Evolutionary conservation across 2,329 filamentous ascomycete species (phyloP).

Genomic region (Whalleya microplaca): DNA sequence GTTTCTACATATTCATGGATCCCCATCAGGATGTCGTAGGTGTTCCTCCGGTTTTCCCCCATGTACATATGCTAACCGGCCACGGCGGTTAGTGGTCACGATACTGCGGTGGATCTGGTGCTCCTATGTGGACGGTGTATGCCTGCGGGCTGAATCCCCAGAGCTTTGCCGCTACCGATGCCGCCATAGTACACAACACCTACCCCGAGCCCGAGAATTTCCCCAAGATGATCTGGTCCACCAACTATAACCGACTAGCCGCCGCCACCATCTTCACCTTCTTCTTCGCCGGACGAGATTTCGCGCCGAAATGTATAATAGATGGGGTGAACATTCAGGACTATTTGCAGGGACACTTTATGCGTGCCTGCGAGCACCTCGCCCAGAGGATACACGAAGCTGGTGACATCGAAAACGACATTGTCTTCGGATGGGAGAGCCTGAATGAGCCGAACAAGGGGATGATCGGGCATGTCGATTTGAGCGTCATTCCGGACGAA

Average conservation of each 20-base stretch:
- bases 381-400: constrained; percentile 86
- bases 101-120: constrained; percentile 91
- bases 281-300: constrained; percentile 89
- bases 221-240: constrained; percentile 99
- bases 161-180: constrained; percentile 83
- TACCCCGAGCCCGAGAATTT: constrained; percentile 83
- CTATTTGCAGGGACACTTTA: constrained; percentile 85
- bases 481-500: constrained; percentile 80
- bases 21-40: constrained; percentile 94
- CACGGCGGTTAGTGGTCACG: constrained; percentile 74
- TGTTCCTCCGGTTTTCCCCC: constrained; percentile 27
- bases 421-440: constrained; percentile 94
- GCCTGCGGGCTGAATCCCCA: constrained; percentile 89
- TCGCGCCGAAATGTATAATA: constrained; percentile 94
- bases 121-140: constrained; percentile 97
- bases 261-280: constrained; percentile 91
- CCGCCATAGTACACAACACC: constrained; percentile 92
- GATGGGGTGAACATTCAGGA: constrained; percentile 96
- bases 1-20: constrained; percentile 98
- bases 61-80: constrained; percentile 31
- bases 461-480: constrained; percentile 79
- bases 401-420: constrained; percentile 81
- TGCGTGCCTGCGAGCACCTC: constrained; percentile 78
- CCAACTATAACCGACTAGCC: constrained; percentile 88
- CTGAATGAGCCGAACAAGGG: constrained; percentile 95